phyloP scores from a whole-genome alignment of 192 early-diverging fungal genomes.

The Lunasporangiospora selenospora region DNA sequence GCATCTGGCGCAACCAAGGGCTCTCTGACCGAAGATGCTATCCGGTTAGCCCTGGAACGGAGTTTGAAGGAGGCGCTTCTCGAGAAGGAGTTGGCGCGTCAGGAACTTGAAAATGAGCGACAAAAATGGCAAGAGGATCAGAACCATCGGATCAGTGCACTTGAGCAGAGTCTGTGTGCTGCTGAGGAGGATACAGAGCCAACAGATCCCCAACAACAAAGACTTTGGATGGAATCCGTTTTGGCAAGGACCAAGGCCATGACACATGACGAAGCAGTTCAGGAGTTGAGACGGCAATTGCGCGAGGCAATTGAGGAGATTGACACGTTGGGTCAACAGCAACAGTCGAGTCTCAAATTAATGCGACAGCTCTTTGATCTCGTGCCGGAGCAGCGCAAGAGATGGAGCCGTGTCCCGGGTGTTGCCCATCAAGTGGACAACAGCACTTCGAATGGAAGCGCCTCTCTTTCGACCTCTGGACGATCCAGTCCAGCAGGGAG shows the following conservation, averaged over 20 bases:
- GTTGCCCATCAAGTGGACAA: conserved; percentile 34
- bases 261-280: conserved; percentile 2
- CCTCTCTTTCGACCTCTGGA: background rate
- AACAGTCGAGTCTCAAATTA: conserved; percentile 25
- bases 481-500: conserved; percentile 4
- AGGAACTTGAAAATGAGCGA: conserved; percentile 43
- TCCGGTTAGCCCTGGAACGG: conserved; percentile 35
- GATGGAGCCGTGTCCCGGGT: conserved; percentile 12
- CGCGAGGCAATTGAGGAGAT: conserved; percentile 44
- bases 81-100: conserved; percentile 39
- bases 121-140: conserved; percentile 41
- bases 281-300: conserved; percentile 16
- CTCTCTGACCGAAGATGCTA: conserved; percentile 20
- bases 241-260: no score
- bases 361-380: conserved; percentile 45
- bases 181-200: conserved; percentile 33
- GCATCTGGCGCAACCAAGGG: background rate
- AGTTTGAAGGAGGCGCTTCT: conserved; percentile 46
- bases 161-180: conserved; percentile 40
- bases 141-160: conserved; percentile 20
- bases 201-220: background rate
- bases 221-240: background rate
- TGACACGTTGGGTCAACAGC: conserved; percentile 22
- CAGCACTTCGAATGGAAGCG: background rate
- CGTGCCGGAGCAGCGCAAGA: conserved; percentile 29